Percentiles rank a stretch among this genome's conserved stretches.
Evolutionary conservation across 371 early-diverging fungal species (phyloP).

Genomic region (Mucor circinelloides): DNA sequence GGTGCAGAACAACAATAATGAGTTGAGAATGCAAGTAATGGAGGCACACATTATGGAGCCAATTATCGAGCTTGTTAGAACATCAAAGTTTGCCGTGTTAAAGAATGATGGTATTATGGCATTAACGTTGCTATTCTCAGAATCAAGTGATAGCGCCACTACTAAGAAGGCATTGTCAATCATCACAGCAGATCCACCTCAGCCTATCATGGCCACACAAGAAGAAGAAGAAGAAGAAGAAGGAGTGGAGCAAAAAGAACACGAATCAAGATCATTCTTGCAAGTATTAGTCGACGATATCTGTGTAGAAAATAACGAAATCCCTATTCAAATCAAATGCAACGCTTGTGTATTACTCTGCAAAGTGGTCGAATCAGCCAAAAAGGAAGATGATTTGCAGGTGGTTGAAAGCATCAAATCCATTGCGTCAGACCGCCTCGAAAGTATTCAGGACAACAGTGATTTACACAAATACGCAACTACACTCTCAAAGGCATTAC

Average conservation of each 20-base stretch:
- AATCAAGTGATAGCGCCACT: constrained; percentile 2
- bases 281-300: constrained; percentile 42
- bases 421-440: constrained; percentile 2
- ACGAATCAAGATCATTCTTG: constrained; percentile 37
- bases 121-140: constrained; percentile 54
- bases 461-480: constrained; percentile 17
- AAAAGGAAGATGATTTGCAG: not conserved
- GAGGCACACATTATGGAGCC: constrained; percentile 41
- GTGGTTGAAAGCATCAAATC: not conserved
- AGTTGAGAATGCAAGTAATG: constrained; percentile 45
- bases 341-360: constrained; percentile 58
- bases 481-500: constrained; percentile 16
- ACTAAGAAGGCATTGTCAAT: constrained; percentile 21
- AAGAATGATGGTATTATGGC: constrained; percentile 69
- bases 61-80: constrained; percentile 54
- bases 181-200: constrained; percentile 14
- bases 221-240: constrained; percentile 18
- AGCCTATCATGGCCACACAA: constrained; percentile 1
- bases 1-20: constrained; percentile 24
- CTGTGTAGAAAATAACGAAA: constrained; percentile 14
- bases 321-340: constrained; percentile 53
- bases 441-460: not conserved
- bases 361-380: constrained; percentile 45
- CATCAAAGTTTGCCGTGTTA: constrained; percentile 58
- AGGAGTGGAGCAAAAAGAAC: constrained; percentile 21